Conservation (phyloP, 192 early-diverging fungal species). For the Coemansia erecta region DNA sequence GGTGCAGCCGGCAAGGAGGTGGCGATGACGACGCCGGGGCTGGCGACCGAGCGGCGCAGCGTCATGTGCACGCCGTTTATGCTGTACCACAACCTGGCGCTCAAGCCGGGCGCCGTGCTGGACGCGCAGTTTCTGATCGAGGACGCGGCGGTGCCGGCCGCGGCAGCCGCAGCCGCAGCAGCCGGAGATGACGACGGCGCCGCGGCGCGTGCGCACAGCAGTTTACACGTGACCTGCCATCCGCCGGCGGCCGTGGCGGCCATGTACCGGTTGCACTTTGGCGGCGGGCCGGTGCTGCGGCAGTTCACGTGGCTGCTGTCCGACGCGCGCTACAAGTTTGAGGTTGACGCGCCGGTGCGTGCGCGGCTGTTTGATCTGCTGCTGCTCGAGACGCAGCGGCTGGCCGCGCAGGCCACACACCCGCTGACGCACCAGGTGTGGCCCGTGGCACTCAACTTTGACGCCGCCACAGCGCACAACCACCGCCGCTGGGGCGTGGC, state of each 20-base stretch:
- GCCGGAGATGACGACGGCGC: not conserved
- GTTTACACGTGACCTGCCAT: conserved; percentile 4
- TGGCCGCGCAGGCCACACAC: not conserved
- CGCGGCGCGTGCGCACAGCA: too few relatives aligned
- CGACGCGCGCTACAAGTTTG: conserved; percentile 7
- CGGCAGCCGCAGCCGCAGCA: not conserved
- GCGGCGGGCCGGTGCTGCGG: conserved; percentile 11
- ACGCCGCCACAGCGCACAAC: not conserved
- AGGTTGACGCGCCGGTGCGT: conserved; percentile 16
- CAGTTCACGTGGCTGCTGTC: conserved; percentile 28
- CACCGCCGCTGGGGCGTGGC: too few relatives aligned
- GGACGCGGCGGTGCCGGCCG: not conserved
- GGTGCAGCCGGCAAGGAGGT: conserved; percentile 2
- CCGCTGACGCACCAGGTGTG: not conserved
- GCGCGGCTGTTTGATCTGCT: conserved; percentile 25
- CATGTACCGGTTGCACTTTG: conserved; percentile 25
- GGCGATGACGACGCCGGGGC: conserved; percentile 6
- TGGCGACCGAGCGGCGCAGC: conserved; percentile 5
- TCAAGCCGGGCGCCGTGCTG: conserved; percentile 8
- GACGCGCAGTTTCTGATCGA: conserved; percentile 25
- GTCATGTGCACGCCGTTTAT: conserved; percentile 16
- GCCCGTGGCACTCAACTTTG: conserved; percentile 8
- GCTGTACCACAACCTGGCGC: conserved; percentile 17
- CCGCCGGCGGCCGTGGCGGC: conserved; percentile 13
- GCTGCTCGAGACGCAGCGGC: conserved; percentile 17